phyloP scores from a whole-genome alignment of 345 rosid genomes.

The Eucalyptus polybractea region DNA sequence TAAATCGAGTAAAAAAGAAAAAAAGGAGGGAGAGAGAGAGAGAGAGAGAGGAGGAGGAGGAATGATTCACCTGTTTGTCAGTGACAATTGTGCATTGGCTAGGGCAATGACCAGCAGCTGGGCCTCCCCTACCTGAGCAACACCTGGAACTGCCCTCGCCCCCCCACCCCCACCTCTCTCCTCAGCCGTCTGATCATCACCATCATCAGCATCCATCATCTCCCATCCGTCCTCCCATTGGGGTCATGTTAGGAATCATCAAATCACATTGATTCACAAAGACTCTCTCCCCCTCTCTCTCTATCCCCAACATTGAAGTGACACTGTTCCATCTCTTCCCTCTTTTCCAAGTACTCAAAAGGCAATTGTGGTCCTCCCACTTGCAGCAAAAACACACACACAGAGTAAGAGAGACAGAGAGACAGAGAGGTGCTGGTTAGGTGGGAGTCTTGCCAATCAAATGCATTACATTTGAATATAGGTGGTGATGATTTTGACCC shows the following conservation, averaged over 20 bases:
- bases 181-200: neutral
- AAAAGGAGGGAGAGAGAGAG: neutral
- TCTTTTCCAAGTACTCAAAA: neutral
- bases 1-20: neutral
- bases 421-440: constrained; percentile 6
- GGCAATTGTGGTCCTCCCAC: neutral
- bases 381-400: neutral
- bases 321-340: neutral
- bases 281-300: neutral
- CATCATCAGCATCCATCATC: neutral
- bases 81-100: constrained; percentile 51
- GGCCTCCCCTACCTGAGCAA: constrained; percentile 55
- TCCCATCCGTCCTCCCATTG: neutral
- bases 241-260: neutral
- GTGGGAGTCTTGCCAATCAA: constrained; percentile 10
- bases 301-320: neutral
- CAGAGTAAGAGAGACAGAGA: neutral
- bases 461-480: neutral
- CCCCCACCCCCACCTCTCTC: neutral
- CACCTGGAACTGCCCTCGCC: constrained; percentile 57
- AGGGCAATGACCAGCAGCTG: constrained; percentile 44
- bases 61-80: constrained; percentile 77
- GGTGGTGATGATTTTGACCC: neutral
- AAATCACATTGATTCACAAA: neutral
- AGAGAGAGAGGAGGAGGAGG: constrained; percentile 1